Conservation (phyloP, 495 filamentous ascomycete genomes). For the Neurospora pannonica region DNA sequence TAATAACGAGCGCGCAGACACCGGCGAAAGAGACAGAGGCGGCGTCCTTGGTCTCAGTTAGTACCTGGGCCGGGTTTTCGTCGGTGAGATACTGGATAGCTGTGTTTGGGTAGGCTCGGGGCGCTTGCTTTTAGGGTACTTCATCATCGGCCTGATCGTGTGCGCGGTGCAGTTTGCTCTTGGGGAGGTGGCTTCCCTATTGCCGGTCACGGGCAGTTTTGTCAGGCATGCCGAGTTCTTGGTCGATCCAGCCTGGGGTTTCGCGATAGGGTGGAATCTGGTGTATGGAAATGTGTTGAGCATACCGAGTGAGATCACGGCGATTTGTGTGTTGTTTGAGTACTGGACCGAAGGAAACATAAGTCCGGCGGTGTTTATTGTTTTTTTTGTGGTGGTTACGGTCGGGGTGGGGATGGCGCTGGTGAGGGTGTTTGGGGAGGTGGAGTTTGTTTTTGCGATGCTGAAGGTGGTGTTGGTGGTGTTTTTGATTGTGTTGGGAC, state of each 20-base stretch:
- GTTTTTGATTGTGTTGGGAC: slow-evolving; percentile 56
- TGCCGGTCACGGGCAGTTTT: slow-evolving; percentile 48
- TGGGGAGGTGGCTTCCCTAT: slow-evolving; percentile 54
- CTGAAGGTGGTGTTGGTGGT: slow-evolving; percentile 58
- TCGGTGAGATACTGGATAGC: no score
- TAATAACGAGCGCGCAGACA: no score
- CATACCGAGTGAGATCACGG: slow-evolving; percentile 54
- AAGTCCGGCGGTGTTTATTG: slow-evolving; percentile 44
- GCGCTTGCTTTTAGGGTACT: slow-evolving; percentile 41
- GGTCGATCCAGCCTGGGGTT: slow-evolving; percentile 69
- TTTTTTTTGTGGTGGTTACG: slow-evolving; percentile 45
- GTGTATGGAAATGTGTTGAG: slow-evolving; percentile 40
- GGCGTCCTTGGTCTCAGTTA: no score
- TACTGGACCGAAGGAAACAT: slow-evolving; percentile 33
- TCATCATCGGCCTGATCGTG: slow-evolving; percentile 39
- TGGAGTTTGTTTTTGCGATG: slow-evolving; percentile 49
- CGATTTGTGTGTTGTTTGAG: slow-evolving; percentile 48
- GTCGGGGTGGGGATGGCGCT: slow-evolving; percentile 44
- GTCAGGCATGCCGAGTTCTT: slow-evolving; percentile 62
- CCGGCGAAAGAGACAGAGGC: no score
- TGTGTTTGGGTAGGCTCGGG: slow-evolving; percentile 19
- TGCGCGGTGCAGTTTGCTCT: slow-evolving; percentile 44
- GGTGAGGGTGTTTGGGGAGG: slow-evolving; percentile 52
- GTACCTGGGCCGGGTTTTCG: no score
- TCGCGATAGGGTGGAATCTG: slow-evolving; percentile 60